These are phyloP conservation scores for Colletotrichum endophyticum DNA, from an alignment of 2,329 filamentous ascomycete species.

Conservation along the genomic window DNA sequence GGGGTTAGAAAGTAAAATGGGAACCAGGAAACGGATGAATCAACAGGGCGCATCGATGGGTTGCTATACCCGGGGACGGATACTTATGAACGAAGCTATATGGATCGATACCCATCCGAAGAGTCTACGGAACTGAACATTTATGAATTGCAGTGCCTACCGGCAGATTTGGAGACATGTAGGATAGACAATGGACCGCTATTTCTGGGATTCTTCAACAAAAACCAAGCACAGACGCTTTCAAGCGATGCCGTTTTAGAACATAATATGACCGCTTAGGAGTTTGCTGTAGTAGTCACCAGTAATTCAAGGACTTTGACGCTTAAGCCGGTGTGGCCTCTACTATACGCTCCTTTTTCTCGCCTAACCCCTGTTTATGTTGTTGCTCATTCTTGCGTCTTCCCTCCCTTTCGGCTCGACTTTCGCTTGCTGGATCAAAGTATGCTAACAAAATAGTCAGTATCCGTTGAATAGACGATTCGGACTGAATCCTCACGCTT, in stretches of 20 bases:
- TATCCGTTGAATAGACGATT: neutral
- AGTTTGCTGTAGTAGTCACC: neutral
- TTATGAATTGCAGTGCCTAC: neutral
- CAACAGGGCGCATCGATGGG: neutral
- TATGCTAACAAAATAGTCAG: conserved; percentile 27
- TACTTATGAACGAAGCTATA: neutral
- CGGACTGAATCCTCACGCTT: conserved; percentile 37
- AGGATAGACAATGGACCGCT: neutral
- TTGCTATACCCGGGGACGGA: neutral
- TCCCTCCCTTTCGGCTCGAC: conserved; percentile 13
- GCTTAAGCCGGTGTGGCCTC: neutral
- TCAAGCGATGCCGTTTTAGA: neutral
- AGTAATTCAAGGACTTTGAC: neutral
- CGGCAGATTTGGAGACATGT: neutral
- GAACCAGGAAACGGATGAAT: neutral
- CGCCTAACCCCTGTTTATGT: neutral
- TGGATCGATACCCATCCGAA: neutral
- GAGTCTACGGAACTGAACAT: neutral
- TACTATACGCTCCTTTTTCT: neutral
- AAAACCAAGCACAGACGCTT: neutral
- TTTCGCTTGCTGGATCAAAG: conserved; percentile 35
- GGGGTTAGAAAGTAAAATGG: neutral
- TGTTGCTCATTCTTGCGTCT: neutral
- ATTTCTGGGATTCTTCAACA: neutral
- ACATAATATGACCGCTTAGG: neutral